These are phyloP conservation scores for Fusarium napiforme DNA, from an alignment of 2,329 filamentous ascomycete species.

Conservation along the genomic window DNA sequence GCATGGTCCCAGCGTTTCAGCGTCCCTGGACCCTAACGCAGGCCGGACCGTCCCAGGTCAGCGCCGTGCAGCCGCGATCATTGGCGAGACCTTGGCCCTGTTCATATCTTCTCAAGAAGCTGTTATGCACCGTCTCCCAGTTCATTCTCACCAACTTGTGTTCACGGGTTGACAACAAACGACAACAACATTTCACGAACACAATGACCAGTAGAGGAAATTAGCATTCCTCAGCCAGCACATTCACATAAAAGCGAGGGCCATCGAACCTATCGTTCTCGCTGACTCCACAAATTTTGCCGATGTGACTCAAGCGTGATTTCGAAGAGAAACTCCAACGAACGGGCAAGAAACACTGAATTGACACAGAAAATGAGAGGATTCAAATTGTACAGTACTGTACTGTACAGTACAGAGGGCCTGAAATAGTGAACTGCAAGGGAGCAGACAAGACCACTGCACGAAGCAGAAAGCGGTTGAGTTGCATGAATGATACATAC, in stretches of 20 bases:
- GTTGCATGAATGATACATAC: conserved; percentile 38
- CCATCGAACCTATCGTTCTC: neutral
- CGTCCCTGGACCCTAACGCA: conserved; percentile 31
- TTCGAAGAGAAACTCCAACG: neutral
- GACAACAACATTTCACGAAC: neutral
- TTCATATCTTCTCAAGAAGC: conserved; percentile 15
- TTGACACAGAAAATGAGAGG: neutral
- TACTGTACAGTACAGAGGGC: neutral
- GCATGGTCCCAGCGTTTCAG: conserved; percentile 26
- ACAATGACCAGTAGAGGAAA: too few relatives aligned
- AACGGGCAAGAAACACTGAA: neutral
- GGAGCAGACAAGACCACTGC: neutral
- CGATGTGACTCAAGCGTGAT: neutral
- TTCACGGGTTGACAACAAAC: neutral
- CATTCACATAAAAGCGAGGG: neutral
- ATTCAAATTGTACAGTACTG: neutral
- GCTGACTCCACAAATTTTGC: neutral
- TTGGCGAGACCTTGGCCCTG: conserved; percentile 17
- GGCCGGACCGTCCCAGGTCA: conserved; percentile 42
- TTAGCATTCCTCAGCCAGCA: too few relatives aligned
- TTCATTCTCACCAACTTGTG: neutral
- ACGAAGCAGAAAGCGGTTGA: conserved; percentile 18
- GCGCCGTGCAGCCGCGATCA: conserved; percentile 20
- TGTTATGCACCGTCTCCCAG: conserved; percentile 21
- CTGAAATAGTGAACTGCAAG: conserved; percentile 7